phyloP scores from a whole-genome alignment of 495 filamentous ascomycete species.

The Aspergillus sparsus region DNA sequence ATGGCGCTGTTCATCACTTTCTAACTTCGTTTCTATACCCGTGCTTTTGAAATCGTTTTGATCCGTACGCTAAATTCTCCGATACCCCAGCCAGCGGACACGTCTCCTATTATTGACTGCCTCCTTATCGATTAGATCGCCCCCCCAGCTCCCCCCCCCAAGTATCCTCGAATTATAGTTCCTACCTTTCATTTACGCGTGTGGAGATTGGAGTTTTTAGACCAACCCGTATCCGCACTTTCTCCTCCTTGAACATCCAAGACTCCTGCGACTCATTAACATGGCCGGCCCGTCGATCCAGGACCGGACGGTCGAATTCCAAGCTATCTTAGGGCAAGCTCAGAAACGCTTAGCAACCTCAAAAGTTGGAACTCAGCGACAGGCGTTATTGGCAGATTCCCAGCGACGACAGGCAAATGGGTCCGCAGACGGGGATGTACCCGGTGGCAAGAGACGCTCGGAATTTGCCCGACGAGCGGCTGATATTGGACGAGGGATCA shows the following conservation, averaged over 20 bases:
- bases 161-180: not conserved
- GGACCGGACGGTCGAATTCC: slow-evolving; percentile 94
- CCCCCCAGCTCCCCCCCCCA: slow-evolving; percentile 3
- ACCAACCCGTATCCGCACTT: not conserved
- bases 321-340: slow-evolving; percentile 79
- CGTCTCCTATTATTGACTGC: slow-evolving; percentile 27
- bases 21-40: not conserved
- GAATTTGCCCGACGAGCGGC: slow-evolving; percentile 91
- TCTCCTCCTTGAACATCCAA: not conserved
- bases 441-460: slow-evolving; percentile 53
- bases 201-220: not conserved
- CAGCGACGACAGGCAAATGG: slow-evolving; percentile 72
- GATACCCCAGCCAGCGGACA: slow-evolving; percentile 29
- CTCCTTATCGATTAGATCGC: slow-evolving; percentile 35
- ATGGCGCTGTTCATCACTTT: slow-evolving; percentile 7
- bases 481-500: slow-evolving; percentile 87
- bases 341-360: slow-evolving; percentile 69
- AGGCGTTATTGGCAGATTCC: slow-evolving; percentile 74
- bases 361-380: slow-evolving; percentile 74
- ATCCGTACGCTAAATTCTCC: slow-evolving; percentile 4
- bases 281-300: slow-evolving; percentile 79
- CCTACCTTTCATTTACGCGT: not conserved
- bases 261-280: slow-evolving; percentile 6
- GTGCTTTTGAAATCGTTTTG: not conserved
- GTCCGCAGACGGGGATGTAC: slow-evolving; percentile 46